phyloP scores from a whole-genome alignment of 768 basidiomycete species.

The Phanerochaete sordida region DNA sequence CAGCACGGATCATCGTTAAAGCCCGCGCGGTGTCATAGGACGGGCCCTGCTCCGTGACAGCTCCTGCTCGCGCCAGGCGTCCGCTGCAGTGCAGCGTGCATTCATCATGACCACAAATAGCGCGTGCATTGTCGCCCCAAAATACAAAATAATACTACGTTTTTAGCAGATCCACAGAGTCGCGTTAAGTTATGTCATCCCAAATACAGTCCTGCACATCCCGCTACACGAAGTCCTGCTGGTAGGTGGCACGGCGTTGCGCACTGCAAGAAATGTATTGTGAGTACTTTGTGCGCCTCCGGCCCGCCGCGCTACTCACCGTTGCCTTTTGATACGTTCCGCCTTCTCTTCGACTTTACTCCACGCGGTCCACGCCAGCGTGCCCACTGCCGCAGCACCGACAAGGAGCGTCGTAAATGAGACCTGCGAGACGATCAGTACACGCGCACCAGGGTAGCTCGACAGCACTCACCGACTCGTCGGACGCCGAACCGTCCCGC shows the following conservation, averaged over 20 bases:
- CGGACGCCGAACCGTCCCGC: background rate
- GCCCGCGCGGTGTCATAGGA: background rate
- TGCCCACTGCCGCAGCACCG: conserved; percentile 2
- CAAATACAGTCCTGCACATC: too few species aligned
- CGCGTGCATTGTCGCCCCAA: background rate
- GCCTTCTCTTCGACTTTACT: background rate
- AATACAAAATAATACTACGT: too few species aligned
- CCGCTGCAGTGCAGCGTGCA: background rate
- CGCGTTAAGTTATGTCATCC: background rate
- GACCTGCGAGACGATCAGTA: background rate
- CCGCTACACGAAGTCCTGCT: background rate
- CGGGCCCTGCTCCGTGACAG: background rate
- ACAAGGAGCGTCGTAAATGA: background rate
- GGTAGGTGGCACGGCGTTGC: background rate
- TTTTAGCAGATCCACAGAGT: too few species aligned
- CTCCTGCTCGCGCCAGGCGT: background rate
- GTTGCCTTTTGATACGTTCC: background rate
- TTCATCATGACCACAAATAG: background rate
- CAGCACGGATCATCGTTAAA: background rate
- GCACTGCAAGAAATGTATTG: background rate
- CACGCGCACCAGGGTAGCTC: background rate
- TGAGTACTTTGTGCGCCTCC: background rate
- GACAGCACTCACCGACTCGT: conserved; percentile 7
- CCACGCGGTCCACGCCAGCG: background rate
- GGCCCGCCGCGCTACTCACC: background rate